phyloP scores from a whole-genome alignment of 768 basidiomycete species.

The Kondoa malvinella region DNA sequence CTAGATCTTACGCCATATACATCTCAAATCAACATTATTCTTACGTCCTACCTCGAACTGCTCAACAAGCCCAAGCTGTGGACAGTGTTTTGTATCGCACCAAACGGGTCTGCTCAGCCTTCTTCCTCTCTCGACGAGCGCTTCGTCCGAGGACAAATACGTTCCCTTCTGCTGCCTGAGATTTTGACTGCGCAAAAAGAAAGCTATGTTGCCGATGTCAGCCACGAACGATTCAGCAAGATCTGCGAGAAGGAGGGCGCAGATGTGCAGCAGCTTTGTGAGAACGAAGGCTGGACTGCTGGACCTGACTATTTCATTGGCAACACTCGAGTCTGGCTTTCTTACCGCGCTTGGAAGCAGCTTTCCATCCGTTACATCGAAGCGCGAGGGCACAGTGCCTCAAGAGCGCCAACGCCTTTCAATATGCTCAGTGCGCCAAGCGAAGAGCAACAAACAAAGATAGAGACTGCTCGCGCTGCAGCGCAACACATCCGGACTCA shows the following conservation, averaged over 20 bases:
- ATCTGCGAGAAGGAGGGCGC: constrained; percentile 3
- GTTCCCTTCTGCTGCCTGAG: constrained; percentile 58
- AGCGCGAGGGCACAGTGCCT: not conserved
- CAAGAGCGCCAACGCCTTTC: constrained; percentile 3
- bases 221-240: constrained; percentile 6
- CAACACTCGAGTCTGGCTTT: constrained; percentile 11
- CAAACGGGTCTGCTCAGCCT: constrained; percentile 84
- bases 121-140: constrained; percentile 72
- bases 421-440: not conserved
- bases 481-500: constrained; percentile 2
- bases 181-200: constrained; percentile 39
- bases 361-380: not conserved
- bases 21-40: constrained; percentile 67
- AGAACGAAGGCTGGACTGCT: not conserved
- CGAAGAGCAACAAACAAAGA: constrained; percentile 1
- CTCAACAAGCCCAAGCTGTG: constrained; percentile 59
- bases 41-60: constrained; percentile 72
- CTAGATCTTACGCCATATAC: constrained; percentile 39
- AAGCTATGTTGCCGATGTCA: constrained; percentile 8
- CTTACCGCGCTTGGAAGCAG: constrained; percentile 10
- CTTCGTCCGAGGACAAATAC: constrained; percentile 75
- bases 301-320: constrained; percentile 6
- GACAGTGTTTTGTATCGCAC: constrained; percentile 82
- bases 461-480: not conserved
- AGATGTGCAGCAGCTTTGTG: constrained; percentile 5